Base-by-base conservation (phyloP, 2,329 filamentous ascomycete genomes). In the Gliomastix tumulicola region DNA sequence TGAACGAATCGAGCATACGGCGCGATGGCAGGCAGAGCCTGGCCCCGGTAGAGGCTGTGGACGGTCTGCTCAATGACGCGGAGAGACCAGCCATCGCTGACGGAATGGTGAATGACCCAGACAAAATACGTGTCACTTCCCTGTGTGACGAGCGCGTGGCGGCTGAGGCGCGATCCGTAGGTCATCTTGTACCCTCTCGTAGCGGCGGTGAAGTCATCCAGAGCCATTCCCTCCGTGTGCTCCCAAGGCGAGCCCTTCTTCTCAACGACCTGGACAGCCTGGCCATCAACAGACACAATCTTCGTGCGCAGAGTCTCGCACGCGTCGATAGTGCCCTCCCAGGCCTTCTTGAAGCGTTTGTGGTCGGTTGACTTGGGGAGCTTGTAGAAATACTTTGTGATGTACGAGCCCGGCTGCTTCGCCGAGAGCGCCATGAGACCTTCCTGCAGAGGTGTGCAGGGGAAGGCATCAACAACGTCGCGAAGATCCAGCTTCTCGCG, bases 361-460 rank as follows among this genome's bases (percentile, higher is more conserved):
- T 45, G 9, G 4, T 50, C 42, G 3, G 42, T 30, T 11, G 32
- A 4, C 1, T n/a, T 27, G 2, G 42, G 21, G 5, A 54, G 44
- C 20, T 39, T 36, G 30, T 50, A 39, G 10, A 44, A 47, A 30
- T 50, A 44, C 33, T 49, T 45, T 3, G 53, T 49, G 10, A 62
- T 46, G 31, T 65, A 65, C 2, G 52, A 53, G 3, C 54, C 57
- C 3, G 41, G 25, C 12, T 54, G 45, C 21, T 50, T 49, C 30
- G 44, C 46, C 3, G 57, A 49, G 3, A 60, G 44, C 1, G 56
- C 51, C 20, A 64, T 47, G 4, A 65, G 49, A 4, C 55, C 57
- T 41, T 57, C 56, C 34, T 64, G 60, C 5, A 63, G 45, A 6
- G 51, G 47, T 17, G 57, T 55, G 46, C 56, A 60, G 9, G 59